Evolutionary conservation across 1,139 yeast species (phyloP), one percentile per base, ranked within the genome.

Genomic region (Zygosaccharomyces sapae): DNA sequence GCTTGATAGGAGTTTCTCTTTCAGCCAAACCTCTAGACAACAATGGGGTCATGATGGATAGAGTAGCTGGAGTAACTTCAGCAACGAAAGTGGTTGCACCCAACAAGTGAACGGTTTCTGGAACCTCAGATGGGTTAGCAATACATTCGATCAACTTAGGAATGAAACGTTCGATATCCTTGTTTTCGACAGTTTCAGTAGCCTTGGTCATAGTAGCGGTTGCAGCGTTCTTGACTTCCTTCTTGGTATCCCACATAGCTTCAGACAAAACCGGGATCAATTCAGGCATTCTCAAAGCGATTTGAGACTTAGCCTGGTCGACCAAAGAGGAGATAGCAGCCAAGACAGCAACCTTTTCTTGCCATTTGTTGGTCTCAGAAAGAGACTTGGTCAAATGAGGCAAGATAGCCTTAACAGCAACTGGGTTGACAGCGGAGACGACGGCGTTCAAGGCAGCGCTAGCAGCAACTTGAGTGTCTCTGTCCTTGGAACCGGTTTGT

Each of bases 31-130:
- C 98, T 86, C 98, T 90, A 64, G 95, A 82, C 73, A 92, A 83
- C 72, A 92, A 82, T 71, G 98, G 98, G 65, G 90, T 96, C 98
- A 92, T 92, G 78, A 92, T 90, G 71, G 98, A 90, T 70, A 92
- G 81, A 67, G 98, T 94, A 67, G 98, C 97, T 79, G 94, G 90
- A 75, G 98, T 94, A 67, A 92, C 98, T 79, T 92, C 98, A 66
- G 97, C 89, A 65, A 92, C 98, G 72, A 92, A 92, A 69, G 98
- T 92, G 68, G 98, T 92, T 68, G 98, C 97, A 87, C 98, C 98
- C 72, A 92, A 86, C 68, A 83, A 73, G 78, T 92, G 98, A 61
- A 92, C 97, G 67, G 98, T 92, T 80, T 92, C 97, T 72, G 98
- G 95, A 64, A 92, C 98, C 74, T 84, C 92, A 65, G 83, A 79